Percentiles rank a stretch among this genome's conserved stretches.
Conservation (phyloP, 2,329 filamentous ascomycete species). For the Trichoderma aggressivum region DNA sequence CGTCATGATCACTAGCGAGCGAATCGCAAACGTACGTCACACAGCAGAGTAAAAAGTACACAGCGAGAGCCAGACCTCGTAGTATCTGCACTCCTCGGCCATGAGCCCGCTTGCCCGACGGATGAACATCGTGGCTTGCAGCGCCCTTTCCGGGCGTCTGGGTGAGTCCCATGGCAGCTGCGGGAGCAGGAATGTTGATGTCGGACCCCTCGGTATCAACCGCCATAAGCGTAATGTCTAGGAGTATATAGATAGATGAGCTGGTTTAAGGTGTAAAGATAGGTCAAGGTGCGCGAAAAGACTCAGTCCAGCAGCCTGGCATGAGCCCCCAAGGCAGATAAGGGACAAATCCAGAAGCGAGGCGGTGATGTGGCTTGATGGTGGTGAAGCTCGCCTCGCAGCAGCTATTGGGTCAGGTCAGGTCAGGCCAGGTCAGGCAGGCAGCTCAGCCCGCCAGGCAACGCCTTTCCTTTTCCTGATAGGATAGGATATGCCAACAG, state of each 20-base stretch:
- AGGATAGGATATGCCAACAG: slow-evolving; percentile 2
- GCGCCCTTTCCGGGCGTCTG: slow-evolving; percentile 21
- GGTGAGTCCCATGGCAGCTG: slow-evolving; percentile 26
- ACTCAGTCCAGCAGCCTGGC: background rate
- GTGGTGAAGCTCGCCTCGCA: background rate
- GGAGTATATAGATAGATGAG: background rate
- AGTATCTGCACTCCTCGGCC: slow-evolving; percentile 48
- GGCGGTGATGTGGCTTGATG: slow-evolving; percentile 1
- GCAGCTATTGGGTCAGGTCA: background rate
- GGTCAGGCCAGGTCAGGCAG: background rate
- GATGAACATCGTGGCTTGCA: slow-evolving; percentile 37
- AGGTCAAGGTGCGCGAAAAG: background rate
- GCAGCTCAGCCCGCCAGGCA: slow-evolving; percentile 10
- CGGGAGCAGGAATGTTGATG: slow-evolving; percentile 30
- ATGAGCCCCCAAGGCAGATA: background rate
- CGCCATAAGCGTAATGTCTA: slow-evolving; percentile 25
- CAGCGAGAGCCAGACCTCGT: slow-evolving; percentile 47
- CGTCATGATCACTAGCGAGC: background rate
- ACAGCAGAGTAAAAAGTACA: slow-evolving; percentile 52
- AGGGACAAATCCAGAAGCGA: background rate
- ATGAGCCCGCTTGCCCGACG: slow-evolving; percentile 54
- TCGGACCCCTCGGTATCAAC: slow-evolving; percentile 26
- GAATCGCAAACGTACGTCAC: slow-evolving; percentile 42
- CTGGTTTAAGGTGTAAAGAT: background rate
- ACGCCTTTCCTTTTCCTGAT: slow-evolving; percentile 1